Conservation (phyloP, 2,329 filamentous ascomycete species). For the Fusarium sterilihyphosum region DNA sequence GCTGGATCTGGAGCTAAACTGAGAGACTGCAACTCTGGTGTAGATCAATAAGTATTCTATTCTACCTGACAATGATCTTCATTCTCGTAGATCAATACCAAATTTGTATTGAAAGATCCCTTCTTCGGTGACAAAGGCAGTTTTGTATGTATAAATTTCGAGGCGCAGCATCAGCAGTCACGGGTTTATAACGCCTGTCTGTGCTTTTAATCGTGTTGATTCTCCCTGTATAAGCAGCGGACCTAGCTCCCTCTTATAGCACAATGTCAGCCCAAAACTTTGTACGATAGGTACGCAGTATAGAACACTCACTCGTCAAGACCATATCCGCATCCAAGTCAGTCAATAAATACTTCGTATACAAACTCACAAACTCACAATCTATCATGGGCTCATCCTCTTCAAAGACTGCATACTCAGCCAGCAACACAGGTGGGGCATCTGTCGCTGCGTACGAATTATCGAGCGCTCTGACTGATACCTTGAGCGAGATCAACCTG, state of each 20-base stretch:
- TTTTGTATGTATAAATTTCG: neutral
- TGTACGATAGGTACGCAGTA: neutral
- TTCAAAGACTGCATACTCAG: constrained; percentile 26
- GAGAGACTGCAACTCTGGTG: neutral
- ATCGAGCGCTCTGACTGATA: constrained; percentile 9
- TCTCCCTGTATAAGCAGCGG: neutral
- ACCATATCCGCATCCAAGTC: too few relatives aligned
- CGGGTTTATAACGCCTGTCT: neutral
- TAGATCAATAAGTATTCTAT: constrained; percentile 1
- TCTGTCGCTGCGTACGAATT: constrained; percentile 23
- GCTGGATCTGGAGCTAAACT: constrained; percentile 22
- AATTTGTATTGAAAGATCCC: neutral
- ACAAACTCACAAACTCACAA: neutral
- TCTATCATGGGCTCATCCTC: constrained; percentile 17
- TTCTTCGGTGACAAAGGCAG: neutral
- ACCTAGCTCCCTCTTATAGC: neutral
- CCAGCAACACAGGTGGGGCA: constrained; percentile 13
- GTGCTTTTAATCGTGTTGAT: neutral
- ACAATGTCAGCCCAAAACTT: neutral
- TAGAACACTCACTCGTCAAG: neutral
- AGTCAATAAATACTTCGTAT: neutral
- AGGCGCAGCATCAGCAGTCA: neutral
- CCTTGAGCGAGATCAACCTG: constrained; percentile 20
- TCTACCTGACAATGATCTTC: neutral
- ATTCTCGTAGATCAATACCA: constrained; percentile 3